Percentiles rank a stretch among this genome's conserved stretches.
Conservation (phyloP, 2,329 filamentous ascomycete species). For the Coniella vitis region DNA sequence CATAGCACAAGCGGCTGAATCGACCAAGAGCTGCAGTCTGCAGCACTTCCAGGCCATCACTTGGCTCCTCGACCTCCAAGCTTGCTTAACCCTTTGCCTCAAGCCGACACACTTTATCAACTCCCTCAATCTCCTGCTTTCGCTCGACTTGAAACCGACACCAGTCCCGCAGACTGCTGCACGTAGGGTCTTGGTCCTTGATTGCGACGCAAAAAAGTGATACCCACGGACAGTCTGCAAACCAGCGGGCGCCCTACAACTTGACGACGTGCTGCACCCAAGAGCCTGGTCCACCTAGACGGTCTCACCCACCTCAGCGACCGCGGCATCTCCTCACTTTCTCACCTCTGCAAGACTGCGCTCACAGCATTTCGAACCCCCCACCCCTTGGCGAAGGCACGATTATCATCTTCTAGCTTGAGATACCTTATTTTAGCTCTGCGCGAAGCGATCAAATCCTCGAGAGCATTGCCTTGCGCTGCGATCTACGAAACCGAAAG, state of each 20-base stretch:
- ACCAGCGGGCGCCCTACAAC: not conserved
- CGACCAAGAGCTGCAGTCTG: no score
- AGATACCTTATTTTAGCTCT: not conserved
- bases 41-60: no score
- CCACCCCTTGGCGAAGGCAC: not conserved
- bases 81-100: no score
- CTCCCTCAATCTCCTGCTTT: no score
- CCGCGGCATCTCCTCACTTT: slow-evolving; percentile 8
- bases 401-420: not conserved
- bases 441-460: slow-evolving; percentile 1
- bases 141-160: no score
- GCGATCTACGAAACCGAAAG: not conserved
- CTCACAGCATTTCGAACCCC: not conserved
- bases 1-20: not conserved
- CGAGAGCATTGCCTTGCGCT: slow-evolving; percentile 4
- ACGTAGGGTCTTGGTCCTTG: not conserved
- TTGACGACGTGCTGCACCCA: slow-evolving; percentile 5
- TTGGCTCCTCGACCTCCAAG: no score
- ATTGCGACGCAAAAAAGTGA: slow-evolving; percentile 7
- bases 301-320: slow-evolving; percentile 5
- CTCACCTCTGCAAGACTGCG: slow-evolving; percentile 2
- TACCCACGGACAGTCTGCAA: no score
- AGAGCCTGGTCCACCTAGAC: not conserved
- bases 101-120: no score
- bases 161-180: not conserved